These are phyloP conservation scores for Pseudogymnoascus sp. DNA, from an alignment of 2,329 filamentous ascomycete genomes.

Conservation along the genomic window DNA sequence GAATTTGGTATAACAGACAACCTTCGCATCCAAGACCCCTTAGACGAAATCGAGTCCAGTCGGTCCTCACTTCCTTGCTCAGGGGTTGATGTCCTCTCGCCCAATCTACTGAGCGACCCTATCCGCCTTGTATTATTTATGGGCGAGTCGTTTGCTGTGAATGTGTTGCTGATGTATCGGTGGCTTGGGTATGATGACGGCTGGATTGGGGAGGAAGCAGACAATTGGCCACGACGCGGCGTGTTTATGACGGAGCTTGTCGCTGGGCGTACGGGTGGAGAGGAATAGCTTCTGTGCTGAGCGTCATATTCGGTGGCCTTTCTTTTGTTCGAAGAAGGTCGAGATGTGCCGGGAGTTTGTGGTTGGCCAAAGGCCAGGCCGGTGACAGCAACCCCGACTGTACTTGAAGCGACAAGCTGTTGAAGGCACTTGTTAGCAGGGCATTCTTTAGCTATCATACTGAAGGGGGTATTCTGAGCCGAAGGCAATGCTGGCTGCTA, in stretches of 20 bases:
- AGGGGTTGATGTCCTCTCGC: conserved; percentile 19
- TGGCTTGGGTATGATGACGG: conserved; percentile 15
- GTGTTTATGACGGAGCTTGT: conserved; percentile 26
- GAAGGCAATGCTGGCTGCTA: not conserved
- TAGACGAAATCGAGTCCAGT: conserved; percentile 53
- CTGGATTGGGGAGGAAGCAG: conserved; percentile 6
- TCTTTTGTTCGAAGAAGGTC: conserved; percentile 27
- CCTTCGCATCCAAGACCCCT: conserved; percentile 65
- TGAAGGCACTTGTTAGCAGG: conserved; percentile 9
- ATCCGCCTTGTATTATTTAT: conserved; percentile 20
- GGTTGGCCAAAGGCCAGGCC: conserved; percentile 28
- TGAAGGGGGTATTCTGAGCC: not conserved
- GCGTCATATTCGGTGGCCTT: conserved; percentile 21
- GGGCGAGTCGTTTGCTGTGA: conserved; percentile 19
- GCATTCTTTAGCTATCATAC: not conserved
- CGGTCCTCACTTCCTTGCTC: conserved; percentile 19
- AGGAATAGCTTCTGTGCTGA: conserved; percentile 19
- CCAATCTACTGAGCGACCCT: conserved; percentile 21
- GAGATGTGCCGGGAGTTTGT: conserved; percentile 19
- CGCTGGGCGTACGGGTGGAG: conserved; percentile 22
- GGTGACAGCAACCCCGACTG: conserved; percentile 29
- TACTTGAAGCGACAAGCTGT: conserved; percentile 31
- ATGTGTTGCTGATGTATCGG: conserved; percentile 13
- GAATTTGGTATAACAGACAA: conserved; percentile 60
- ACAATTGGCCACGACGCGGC: conserved; percentile 11